Conservation (phyloP, 352 stramenopile genomes). For the Plasmopara viticola region DNA sequence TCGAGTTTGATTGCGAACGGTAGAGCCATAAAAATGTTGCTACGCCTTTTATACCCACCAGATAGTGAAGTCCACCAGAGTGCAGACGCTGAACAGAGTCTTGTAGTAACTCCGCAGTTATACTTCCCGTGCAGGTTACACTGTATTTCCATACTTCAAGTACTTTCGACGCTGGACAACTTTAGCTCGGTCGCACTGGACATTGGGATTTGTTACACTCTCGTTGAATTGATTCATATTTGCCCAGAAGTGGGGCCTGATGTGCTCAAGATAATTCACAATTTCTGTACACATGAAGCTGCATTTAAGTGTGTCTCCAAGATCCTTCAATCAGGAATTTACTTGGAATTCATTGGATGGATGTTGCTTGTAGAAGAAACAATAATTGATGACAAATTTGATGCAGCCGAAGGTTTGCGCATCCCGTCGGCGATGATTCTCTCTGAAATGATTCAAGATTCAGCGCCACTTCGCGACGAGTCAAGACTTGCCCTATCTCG, state of each 20-base stretch:
- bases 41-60: slow-evolving; percentile 66
- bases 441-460: slow-evolving; percentile 47
- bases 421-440: slow-evolving; percentile 60
- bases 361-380: slow-evolving; percentile 55
- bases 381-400: slow-evolving; percentile 59
- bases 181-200: slow-evolving; percentile 48
- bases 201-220: slow-evolving; percentile 67
- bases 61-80: slow-evolving; percentile 73
- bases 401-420: slow-evolving; percentile 44
- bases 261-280: slow-evolving; percentile 54
- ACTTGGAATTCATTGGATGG: slow-evolving; percentile 78
- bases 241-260: slow-evolving; percentile 48
- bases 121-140: slow-evolving; percentile 59
- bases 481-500: slow-evolving; percentile 46
- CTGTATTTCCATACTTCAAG: slow-evolving; percentile 49
- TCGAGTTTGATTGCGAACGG: slow-evolving; percentile 44
- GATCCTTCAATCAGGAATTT: slow-evolving; percentile 65
- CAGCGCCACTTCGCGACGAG: slow-evolving; percentile 40
- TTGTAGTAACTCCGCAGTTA: slow-evolving; percentile 49
- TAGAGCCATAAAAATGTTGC: slow-evolving; percentile 63
- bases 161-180: slow-evolving; percentile 44
- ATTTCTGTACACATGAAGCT: slow-evolving; percentile 48
- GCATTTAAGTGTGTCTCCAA: slow-evolving; percentile 42
- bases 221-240: slow-evolving; percentile 70
- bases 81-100: slow-evolving; percentile 39